Evolutionary conservation across 805 yeast species (phyloP).

Genomic region (Saturnispora ahearnii): DNA sequence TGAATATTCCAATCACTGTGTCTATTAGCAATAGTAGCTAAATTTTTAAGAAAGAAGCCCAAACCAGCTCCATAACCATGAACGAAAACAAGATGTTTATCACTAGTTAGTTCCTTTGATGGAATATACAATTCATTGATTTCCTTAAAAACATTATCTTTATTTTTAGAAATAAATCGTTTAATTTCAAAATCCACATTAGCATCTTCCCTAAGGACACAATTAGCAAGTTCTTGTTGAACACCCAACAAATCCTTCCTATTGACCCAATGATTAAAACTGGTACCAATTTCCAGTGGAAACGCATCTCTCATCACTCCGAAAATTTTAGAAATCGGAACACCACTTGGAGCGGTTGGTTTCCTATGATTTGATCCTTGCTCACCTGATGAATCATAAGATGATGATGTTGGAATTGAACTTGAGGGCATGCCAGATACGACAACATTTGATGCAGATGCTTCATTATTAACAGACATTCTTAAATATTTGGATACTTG

Average conservation of each 20-base stretch:
- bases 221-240: slow-evolving; percentile 39
- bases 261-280: slow-evolving; percentile 41
- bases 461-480: background rate
- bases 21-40: slow-evolving; percentile 30
- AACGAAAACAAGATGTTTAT: slow-evolving; percentile 55
- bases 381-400: background rate
- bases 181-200: slow-evolving; percentile 36
- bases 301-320: slow-evolving; percentile 37
- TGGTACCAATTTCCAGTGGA: slow-evolving; percentile 46
- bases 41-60: slow-evolving; percentile 70
- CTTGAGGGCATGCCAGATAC: background rate
- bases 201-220: slow-evolving; percentile 46
- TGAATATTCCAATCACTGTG: slow-evolving; percentile 61
- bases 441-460: background rate
- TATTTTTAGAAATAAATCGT: slow-evolving; percentile 41
- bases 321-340: slow-evolving; percentile 44
- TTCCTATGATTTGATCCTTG: slow-evolving; percentile 30
- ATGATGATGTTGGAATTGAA: background rate
- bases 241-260: slow-evolving; percentile 21
- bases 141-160: slow-evolving; percentile 30
- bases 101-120: slow-evolving; percentile 15
- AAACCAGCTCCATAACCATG: slow-evolving; percentile 95
- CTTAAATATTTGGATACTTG: background rate
- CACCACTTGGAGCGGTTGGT: slow-evolving; percentile 60
- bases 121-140: slow-evolving; percentile 70